A percentile compares a stretch with the other conserved stretches of the same genome.
Conservation (phyloP, 2,329 filamentous ascomycete species). For the Calonectria leucothoes region DNA sequence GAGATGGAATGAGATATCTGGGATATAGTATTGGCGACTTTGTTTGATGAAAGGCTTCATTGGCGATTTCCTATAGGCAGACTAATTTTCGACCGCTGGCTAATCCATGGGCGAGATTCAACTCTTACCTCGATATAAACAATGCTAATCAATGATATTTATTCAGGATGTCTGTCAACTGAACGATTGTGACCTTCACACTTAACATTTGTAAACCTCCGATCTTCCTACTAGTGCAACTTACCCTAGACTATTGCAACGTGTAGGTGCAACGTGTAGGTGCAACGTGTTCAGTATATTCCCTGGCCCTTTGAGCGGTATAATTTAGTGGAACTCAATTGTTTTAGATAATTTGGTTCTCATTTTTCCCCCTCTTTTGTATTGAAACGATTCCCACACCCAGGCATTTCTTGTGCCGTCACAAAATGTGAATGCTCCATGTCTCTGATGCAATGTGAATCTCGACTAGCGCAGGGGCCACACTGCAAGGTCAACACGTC, state of each 20-base stretch:
- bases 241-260: background rate
- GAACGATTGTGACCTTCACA: background rate
- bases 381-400: background rate
- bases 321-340: background rate
- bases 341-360: background rate
- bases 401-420: background rate
- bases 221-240: background rate
- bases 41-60: background rate
- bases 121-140: background rate
- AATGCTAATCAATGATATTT: background rate
- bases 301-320: background rate
- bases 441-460: slow-evolving; percentile 9
- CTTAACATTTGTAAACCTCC: background rate
- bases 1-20: background rate
- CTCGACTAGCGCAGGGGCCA: slow-evolving; percentile 17
- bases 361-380: background rate
- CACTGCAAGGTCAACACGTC: slow-evolving; percentile 1
- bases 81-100: background rate
- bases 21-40: background rate
- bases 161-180: background rate
- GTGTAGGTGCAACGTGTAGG: background rate
- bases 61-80: background rate
- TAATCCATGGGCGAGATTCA: background rate
- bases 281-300: background rate
- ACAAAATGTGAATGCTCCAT: background rate